Evolutionary conservation across 345 rosid species (phyloP), one percentile per base, ranked within the genome.

Genomic region (Gynandropsis gynandra): DNA sequence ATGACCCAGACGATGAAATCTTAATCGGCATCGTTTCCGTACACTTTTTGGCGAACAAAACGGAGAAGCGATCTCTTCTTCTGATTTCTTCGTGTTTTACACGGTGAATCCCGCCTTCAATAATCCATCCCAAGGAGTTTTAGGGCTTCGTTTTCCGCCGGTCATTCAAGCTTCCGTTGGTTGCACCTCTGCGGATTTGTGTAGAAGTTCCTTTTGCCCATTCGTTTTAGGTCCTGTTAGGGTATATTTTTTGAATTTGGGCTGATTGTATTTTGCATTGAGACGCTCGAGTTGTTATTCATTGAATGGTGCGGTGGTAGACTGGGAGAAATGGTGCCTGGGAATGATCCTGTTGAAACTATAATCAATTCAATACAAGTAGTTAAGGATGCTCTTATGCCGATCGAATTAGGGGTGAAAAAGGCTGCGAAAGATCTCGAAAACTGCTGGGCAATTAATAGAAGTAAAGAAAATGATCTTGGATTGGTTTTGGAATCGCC

Each of bases 401-500:
- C 90, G 0, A 60, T 80, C 20, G 96, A 87, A 59, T 63, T 66
- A 0, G 93, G 93, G 7, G 56, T 87, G 32, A 71, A 68, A 20
- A 83, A 72, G 56, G 89, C 85, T 4, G 85, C 89, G 0, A 76
- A 63, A 52, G 96, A 83, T 65, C 49, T 87, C 46, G 93, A 83
- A 61, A 61, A 42, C 42, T 72, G 87, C n/a, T 79, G 85, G 87
- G 67, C 64, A 18, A 65, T 53, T 27, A 42, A 56, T n/a, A 62
- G 35, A 34, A 79, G 53, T 50, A 76, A 68, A 61, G 72, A 64
- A 14, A 62, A 59, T 51, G 62, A 62, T 52, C 60, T 68, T 16
- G 69, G 46, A 43, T 21, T 69, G 2, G 53, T 47, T 43, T 32
- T 55, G 24, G 81, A 63, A 38, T 64, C 74, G 27, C 40, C 55